phyloP scores from a whole-genome alignment of 257 asterid species.

The Cordia subcordata region DNA sequence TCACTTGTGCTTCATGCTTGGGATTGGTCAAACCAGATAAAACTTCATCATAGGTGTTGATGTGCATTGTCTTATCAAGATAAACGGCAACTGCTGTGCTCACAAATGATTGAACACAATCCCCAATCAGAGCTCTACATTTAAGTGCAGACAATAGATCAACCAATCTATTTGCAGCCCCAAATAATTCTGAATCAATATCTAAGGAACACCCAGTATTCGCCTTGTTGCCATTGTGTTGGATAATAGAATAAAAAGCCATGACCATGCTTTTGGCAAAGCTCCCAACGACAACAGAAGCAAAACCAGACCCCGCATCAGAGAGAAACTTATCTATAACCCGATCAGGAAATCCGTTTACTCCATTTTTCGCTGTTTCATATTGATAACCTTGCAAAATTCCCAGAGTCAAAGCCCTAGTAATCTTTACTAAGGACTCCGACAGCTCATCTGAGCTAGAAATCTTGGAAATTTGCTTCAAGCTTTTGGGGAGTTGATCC shows the following conservation, averaged over 20 bases:
- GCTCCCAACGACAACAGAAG: conserved; percentile 65
- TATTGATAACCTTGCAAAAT: conserved; percentile 34
- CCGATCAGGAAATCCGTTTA: conserved; percentile 23
- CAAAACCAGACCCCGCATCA: conserved; percentile 62
- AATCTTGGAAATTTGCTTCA: conserved; percentile 62
- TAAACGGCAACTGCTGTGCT: conserved; percentile 65
- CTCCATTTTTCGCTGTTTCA: conserved; percentile 10
- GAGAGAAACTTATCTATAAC: conserved; percentile 49
- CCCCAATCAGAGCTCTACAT: conserved; percentile 50
- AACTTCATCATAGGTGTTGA: conserved; percentile 52
- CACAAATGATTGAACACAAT: conserved; percentile 42
- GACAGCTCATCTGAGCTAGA: conserved; percentile 46
- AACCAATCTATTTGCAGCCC: conserved; percentile 28
- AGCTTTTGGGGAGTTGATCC: conserved; percentile 58
- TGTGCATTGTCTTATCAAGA: conserved; percentile 54
- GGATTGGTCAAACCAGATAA: conserved; percentile 68
- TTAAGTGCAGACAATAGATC: conserved; percentile 39
- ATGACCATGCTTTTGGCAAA: conserved; percentile 48
- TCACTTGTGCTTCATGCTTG: conserved; percentile 48
- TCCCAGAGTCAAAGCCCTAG: conserved; percentile 53
- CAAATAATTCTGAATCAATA: background rate
- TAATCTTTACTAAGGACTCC: conserved; percentile 32
- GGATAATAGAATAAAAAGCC: conserved; percentile 33
- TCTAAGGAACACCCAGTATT: background rate
- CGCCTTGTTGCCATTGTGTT: background rate